These are phyloP conservation scores for Trichosporon sp. DNA, from an alignment of 1,284 basidiomycete species.

Conservation along the genomic window DNA sequence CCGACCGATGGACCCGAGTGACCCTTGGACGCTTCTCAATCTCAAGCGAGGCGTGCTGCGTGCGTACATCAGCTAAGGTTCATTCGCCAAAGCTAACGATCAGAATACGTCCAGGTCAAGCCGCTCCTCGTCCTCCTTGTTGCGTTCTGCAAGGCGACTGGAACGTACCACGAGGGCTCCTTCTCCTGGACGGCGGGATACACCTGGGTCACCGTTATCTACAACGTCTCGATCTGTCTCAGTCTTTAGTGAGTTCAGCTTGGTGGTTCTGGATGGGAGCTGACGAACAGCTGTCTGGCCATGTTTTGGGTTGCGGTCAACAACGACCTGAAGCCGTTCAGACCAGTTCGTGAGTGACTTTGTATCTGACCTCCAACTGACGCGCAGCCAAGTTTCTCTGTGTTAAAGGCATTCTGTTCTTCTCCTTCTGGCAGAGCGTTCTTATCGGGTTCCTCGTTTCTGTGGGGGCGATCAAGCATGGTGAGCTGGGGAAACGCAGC, in stretches of 20 bases:
- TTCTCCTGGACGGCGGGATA: constrained; percentile 84
- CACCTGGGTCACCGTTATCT: constrained; percentile 82
- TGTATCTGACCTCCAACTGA: neutral
- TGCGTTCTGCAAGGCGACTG: constrained; percentile 79
- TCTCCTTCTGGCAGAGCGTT: constrained; percentile 96
- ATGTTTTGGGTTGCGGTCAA: constrained; percentile 92
- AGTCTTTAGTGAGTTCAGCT: constrained; percentile 52
- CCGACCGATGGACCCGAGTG: constrained; percentile 78
- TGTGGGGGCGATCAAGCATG: constrained; percentile 69
- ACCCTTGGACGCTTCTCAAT: constrained; percentile 90
- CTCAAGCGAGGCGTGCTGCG: constrained; percentile 93
- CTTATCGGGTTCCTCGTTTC: constrained; percentile 86
- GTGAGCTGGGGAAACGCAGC: constrained; percentile 37
- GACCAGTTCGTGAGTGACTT: constrained; percentile 60
- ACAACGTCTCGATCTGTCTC: constrained; percentile 62
- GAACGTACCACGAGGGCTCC: constrained; percentile 88
- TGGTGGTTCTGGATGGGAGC: constrained; percentile 44
- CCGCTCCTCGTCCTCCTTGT: constrained; percentile 84
- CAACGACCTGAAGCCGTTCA: constrained; percentile 81
- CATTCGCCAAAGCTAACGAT: constrained; percentile 3
- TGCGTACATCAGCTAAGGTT: constrained; percentile 59
- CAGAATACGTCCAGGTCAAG: constrained; percentile 97
- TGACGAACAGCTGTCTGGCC: constrained; percentile 79
- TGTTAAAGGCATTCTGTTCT: constrained; percentile 96
- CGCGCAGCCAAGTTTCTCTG: constrained; percentile 89